These are phyloP conservation scores for Backusella tarrabulga DNA, from an alignment of 192 early-diverging fungal species.

Conservation along the genomic window DNA sequence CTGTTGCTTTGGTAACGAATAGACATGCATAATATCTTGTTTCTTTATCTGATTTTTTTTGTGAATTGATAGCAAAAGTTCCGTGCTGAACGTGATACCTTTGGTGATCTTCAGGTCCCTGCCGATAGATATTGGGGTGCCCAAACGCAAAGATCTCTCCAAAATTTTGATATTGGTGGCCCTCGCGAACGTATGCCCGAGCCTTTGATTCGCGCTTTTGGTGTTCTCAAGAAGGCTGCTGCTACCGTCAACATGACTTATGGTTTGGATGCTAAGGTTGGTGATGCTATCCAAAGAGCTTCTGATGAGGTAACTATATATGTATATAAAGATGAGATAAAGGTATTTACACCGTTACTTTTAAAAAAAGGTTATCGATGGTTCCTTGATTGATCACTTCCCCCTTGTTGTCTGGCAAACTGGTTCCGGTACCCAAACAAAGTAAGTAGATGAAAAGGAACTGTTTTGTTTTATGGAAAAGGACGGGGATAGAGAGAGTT, in stretches of 20 bases:
- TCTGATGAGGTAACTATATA: conserved; percentile 66
- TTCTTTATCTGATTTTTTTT: neutral
- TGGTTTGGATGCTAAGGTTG: conserved; percentile 79
- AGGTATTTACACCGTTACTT: conserved; percentile 18
- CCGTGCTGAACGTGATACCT: conserved; percentile 83
- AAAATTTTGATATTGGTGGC: conserved; percentile 99
- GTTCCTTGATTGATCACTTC: conserved; percentile 93
- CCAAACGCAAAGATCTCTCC: conserved; percentile 92
- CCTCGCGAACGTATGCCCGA: conserved; percentile 91
- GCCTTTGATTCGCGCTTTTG: conserved; percentile 93
- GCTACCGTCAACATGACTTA: conserved; percentile 93
- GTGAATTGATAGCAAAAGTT: conserved; percentile 51
- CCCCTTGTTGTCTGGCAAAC: conserved; percentile 99
- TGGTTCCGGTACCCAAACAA: conserved; percentile 97
- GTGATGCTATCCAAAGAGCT: conserved; percentile 86
- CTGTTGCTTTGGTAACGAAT: conserved; percentile 29
- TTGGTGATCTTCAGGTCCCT: conserved; percentile 95
- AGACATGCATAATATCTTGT: neutral
- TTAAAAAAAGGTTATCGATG: conserved; percentile 73
- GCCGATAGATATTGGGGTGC: conserved; percentile 96
- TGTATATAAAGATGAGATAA: neutral
- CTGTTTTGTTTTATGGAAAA: neutral
- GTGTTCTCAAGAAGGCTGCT: conserved; percentile 92
- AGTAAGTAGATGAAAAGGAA: conserved; percentile 36
- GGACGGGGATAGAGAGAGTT: neutral